Evolutionary conservation across 148 eudicot genomes (phyloP).

Genomic region (Suaeda aralocaspica): DNA sequence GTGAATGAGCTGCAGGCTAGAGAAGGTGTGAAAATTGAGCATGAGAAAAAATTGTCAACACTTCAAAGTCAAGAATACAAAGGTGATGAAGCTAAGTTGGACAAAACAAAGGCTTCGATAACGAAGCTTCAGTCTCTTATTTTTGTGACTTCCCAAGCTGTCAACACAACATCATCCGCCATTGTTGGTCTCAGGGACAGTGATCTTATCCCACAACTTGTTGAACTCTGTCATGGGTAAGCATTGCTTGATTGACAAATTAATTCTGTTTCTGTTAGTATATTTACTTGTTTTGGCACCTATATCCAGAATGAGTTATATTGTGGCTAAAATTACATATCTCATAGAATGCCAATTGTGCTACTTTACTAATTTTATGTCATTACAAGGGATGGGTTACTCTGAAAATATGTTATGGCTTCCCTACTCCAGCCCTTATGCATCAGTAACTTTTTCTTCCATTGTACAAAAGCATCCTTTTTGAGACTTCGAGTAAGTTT

Average conservation of each 20-base stretch:
- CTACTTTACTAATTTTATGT: not conserved
- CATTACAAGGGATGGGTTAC: too few species aligned
- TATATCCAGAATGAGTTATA: not conserved
- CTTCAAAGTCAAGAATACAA: constrained; percentile 79
- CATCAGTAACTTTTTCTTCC: not conserved
- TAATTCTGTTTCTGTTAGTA: not conserved
- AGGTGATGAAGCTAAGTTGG: constrained; percentile 78
- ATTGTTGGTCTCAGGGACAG: constrained; percentile 68
- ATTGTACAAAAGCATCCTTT: not conserved
- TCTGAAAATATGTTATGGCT: too few species aligned
- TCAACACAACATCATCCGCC: constrained; percentile 78
- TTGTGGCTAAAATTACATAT: not conserved
- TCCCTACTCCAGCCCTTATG: not conserved
- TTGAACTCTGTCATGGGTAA: constrained; percentile 94
- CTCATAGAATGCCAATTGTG: not conserved
- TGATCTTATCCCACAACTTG: constrained; percentile 89
- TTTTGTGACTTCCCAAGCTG: constrained; percentile 90
- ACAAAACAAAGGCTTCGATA: constrained; percentile 85
- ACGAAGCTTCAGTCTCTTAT: constrained; percentile 78
- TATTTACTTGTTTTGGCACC: not conserved
- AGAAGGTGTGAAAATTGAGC: constrained; percentile 90
- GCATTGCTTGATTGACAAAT: constrained; percentile 17
- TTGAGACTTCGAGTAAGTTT: not conserved
- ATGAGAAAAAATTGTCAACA: constrained; percentile 75
- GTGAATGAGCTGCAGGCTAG: constrained; percentile 56